Evolutionary conservation across 805 yeast species (phyloP), one percentile per base, ranked within the genome.

Genomic region (Yarrowia sp.): DNA sequence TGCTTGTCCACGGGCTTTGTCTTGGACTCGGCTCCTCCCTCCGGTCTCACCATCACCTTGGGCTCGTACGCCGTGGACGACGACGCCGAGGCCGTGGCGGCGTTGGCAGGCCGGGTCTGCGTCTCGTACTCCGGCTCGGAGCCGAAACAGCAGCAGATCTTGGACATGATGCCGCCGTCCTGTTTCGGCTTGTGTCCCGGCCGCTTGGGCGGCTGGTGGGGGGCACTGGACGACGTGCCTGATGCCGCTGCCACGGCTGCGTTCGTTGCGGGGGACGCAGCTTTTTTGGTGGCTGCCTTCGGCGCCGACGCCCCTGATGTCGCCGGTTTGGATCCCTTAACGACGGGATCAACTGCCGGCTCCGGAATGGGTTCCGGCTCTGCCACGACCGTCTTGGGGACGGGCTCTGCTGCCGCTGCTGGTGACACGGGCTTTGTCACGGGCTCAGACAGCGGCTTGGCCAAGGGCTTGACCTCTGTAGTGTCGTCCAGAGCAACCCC

Each of bases 71-170:
- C 61, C 17, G 61, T 41, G 38, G 61, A 39, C 1, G 47, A 55
- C 6, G 61, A 39, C 18, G 61, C 61, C 3, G 61, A 39, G 9
- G 47, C 61, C 2, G 61, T 41, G 3, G 35, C 51, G 14, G 33
- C 51, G 17, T 38, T 13, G 6, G 11, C 33, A 8, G 61, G 47
- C 13, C 47, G 61, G 36, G 22, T 39, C 42, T 55, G 61, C 17
- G 47, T 14, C 38, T 41, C 61, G 38, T 55, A 55, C 61, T 55
- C 61, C 28, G 61, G 61, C 38, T 55, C 61, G 31, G 47, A 41
- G 36, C 45, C 5, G 47, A 55, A 55, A 28, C 61, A 55, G 47
- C 45, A 55, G 61, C 61, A 55, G 28, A 55, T 36, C 17, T 55
- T 39, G 47, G 61, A 6, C 47, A 55, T 39, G 47, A 55, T 13